Conservation (phyloP, 2,329 filamentous ascomycete genomes). For the Alternaria sp. region DNA sequence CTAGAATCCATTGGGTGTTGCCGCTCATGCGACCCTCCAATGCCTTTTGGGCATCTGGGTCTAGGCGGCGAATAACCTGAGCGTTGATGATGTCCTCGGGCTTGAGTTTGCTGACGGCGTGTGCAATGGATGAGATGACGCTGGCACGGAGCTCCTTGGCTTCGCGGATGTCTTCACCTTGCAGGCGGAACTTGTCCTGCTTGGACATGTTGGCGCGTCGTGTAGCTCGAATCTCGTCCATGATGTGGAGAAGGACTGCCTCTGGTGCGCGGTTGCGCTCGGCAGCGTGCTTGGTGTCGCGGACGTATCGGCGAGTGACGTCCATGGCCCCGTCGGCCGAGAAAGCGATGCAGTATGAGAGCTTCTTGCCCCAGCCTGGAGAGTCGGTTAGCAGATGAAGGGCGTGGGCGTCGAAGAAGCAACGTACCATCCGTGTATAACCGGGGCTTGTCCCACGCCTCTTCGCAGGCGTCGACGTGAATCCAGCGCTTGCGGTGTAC, state of each 20-base stretch:
- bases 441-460: constrained; percentile 91
- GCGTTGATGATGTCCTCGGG: constrained; percentile 56
- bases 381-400: constrained; percentile 19
- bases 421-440: constrained; percentile 82
- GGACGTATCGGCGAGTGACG: constrained; percentile 73
- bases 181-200: constrained; percentile 80
- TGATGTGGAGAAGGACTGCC: constrained; percentile 87
- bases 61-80: constrained; percentile 43
- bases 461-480: constrained; percentile 95
- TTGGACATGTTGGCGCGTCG: constrained; percentile 86
- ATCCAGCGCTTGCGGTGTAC: constrained; percentile 93
- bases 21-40: constrained; percentile 56
- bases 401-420: constrained; percentile 1
- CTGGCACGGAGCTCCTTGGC: constrained; percentile 77
- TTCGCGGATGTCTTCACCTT: constrained; percentile 81
- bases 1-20: constrained; percentile 49
- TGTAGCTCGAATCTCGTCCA: constrained; percentile 87
- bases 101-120: constrained; percentile 74
- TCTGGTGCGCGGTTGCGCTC: constrained; percentile 83
- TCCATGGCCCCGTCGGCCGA: constrained; percentile 82
- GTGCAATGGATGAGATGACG: constrained; percentile 76
- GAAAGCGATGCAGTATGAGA: constrained; percentile 97
- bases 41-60: constrained; percentile 59
- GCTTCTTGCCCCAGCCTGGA: constrained; percentile 87
- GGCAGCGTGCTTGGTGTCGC: constrained; percentile 75